phyloP scores from a whole-genome alignment of 768 basidiomycete species.

The button mushroom (Agaricus bisporus) region DNA sequence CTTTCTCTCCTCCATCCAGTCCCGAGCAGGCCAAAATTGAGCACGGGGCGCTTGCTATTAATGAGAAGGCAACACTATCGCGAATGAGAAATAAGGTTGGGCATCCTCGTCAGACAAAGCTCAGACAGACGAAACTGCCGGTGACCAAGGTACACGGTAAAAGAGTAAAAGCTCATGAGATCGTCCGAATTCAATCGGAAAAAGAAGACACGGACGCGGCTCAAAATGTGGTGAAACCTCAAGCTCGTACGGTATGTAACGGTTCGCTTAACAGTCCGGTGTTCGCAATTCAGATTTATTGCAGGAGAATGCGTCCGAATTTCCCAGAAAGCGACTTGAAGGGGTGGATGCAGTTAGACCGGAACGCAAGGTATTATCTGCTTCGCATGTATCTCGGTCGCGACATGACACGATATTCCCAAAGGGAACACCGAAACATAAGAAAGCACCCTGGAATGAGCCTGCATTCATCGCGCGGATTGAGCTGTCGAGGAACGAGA shows the following conservation, averaged over 20 bases:
- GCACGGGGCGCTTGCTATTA: not conserved
- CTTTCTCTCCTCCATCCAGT: constrained; percentile 21
- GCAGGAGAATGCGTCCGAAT: not conserved
- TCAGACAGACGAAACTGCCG: not conserved
- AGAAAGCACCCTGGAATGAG: constrained; percentile 26
- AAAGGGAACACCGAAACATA: constrained; percentile 16
- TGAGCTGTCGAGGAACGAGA: constrained; percentile 5
- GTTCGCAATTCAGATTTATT: not conserved
- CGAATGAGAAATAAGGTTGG: constrained; percentile 1
- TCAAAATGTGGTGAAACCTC: not conserved
- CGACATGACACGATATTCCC: not conserved
- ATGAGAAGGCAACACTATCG: not conserved
- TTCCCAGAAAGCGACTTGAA: not conserved
- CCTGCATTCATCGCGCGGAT: constrained; percentile 15
- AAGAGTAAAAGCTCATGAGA: not conserved
- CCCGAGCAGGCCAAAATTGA: not conserved
- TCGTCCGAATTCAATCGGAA: constrained; percentile 23
- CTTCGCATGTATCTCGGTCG: not conserved
- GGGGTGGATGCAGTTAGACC: not conserved
- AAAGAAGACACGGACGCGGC: constrained; percentile 4
- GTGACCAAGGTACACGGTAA: not conserved
- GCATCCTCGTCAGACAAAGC: not conserved
- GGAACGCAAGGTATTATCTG: not conserved
- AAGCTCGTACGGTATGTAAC: not conserved
- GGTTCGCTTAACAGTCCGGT: not conserved